These are phyloP conservation scores for Crithidia acanthocephali DNA, from an alignment of 208 protist species.

Conservation along the genomic window DNA sequence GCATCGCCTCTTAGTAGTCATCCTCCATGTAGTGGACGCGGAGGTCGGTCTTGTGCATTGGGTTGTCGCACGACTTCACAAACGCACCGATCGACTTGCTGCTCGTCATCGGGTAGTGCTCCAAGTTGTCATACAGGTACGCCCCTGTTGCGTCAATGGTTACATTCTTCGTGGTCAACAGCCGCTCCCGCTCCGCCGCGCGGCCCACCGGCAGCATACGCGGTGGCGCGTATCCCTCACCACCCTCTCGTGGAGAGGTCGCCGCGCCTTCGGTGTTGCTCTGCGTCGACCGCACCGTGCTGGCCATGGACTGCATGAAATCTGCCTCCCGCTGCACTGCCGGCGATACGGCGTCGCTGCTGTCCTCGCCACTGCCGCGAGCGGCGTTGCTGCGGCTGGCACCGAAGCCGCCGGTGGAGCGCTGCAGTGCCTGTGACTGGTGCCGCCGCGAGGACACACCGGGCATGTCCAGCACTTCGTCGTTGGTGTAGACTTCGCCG, in stretches of 20 bases:
- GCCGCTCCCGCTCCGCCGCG: constrained; percentile 55
- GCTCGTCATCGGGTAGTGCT: constrained; percentile 75
- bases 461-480: constrained; percentile 72
- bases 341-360: constrained; percentile 16
- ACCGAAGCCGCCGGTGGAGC: constrained; percentile 35
- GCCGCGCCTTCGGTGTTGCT: neutral
- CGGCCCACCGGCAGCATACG: constrained; percentile 67
- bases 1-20: constrained; percentile 34
- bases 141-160: constrained; percentile 74
- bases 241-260: neutral
- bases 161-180: constrained; percentile 83
- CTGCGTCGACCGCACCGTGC: constrained; percentile 14
- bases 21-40: constrained; percentile 56
- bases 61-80: constrained; percentile 67
- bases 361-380: neutral
- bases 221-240: constrained; percentile 44
- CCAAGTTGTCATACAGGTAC: constrained; percentile 58
- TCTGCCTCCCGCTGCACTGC: constrained; percentile 25
- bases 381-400: neutral
- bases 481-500: constrained; percentile 42
- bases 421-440: constrained; percentile 39
- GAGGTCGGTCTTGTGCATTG: constrained; percentile 81
- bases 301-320: constrained; percentile 30
- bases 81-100: constrained; percentile 56
- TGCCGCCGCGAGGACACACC: constrained; percentile 49